phyloP scores from a whole-genome alignment of 192 early-diverging fungal genomes.

The Coemansia biformis region DNA sequence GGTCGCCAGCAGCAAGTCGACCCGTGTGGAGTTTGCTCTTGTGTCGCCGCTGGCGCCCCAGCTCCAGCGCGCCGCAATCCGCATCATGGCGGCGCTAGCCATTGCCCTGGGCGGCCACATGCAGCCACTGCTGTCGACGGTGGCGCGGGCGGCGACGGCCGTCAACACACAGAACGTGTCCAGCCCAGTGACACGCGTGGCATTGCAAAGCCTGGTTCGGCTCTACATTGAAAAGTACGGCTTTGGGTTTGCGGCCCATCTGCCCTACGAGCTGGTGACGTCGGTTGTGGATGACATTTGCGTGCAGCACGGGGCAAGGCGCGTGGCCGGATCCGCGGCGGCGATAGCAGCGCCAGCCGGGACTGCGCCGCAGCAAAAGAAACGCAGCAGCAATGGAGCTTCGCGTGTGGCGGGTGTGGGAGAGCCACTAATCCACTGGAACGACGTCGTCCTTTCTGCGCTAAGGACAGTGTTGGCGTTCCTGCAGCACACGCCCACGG shows the following conservation, averaged over 20 bases:
- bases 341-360: constrained; percentile 1
- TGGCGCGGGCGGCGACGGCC: constrained; percentile 26
- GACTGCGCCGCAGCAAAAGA: constrained; percentile 12
- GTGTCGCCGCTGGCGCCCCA: constrained; percentile 35
- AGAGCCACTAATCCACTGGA: constrained; percentile 17
- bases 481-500: constrained; percentile 26
- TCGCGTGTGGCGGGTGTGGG: constrained; percentile 12
- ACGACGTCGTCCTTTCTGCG: constrained; percentile 22
- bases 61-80: constrained; percentile 36
- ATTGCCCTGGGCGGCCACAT: constrained; percentile 30
- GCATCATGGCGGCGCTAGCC: constrained; percentile 30
- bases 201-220: constrained; percentile 27
- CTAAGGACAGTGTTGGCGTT: constrained; percentile 15
- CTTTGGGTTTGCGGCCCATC: constrained; percentile 34
- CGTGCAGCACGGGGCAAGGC: constrained; percentile 13
- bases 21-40: constrained; percentile 32
- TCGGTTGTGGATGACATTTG: constrained; percentile 15
- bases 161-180: constrained; percentile 16
- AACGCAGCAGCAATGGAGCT: constrained; percentile 24
- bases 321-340: neutral
- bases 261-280: constrained; percentile 36
- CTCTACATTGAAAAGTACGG: constrained; percentile 35
- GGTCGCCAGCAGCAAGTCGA: constrained; percentile 25
- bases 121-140: constrained; percentile 30
- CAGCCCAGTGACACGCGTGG: constrained; percentile 27